These are phyloP conservation scores for Rhodotorula sp. DNA, from an alignment of 1,284 basidiomycete species.

Conservation along the genomic window DNA sequence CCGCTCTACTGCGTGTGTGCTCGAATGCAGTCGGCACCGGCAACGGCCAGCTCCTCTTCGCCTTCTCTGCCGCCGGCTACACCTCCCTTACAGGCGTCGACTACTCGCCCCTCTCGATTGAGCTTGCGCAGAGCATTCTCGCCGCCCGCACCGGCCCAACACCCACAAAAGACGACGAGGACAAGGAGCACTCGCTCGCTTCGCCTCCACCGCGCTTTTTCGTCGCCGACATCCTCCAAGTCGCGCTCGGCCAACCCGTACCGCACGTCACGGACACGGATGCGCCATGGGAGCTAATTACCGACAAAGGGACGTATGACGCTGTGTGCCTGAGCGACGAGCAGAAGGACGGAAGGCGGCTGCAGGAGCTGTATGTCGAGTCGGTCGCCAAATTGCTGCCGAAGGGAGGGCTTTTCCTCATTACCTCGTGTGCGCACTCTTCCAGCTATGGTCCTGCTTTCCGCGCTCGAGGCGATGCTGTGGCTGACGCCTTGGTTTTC, in stretches of 20 bases:
- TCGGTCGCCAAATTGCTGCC: slow-evolving; percentile 64
- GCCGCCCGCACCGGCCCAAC: slow-evolving; percentile 7
- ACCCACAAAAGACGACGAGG: background rate
- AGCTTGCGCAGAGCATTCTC: slow-evolving; percentile 44
- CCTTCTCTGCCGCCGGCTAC: slow-evolving; percentile 69
- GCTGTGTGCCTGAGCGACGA: slow-evolving; percentile 77
- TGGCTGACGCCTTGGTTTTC: background rate
- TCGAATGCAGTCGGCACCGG: slow-evolving; percentile 65
- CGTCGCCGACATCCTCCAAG: slow-evolving; percentile 47
- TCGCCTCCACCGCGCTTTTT: slow-evolving; percentile 41
- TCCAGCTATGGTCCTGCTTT: slow-evolving; percentile 23
- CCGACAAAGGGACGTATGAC: slow-evolving; percentile 67
- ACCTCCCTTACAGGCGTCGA: slow-evolving; percentile 71
- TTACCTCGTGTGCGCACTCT: slow-evolving; percentile 65
- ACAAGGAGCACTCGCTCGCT: slow-evolving; percentile 2
- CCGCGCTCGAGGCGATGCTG: too few species aligned
- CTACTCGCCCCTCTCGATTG: slow-evolving; percentile 73
- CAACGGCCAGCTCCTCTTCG: slow-evolving; percentile 79
- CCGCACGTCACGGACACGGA: slow-evolving; percentile 19
- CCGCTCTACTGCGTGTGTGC: background rate
- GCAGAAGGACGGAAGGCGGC: slow-evolving; percentile 59
- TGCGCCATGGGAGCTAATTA: slow-evolving; percentile 49
- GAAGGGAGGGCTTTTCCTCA: slow-evolving; percentile 71
- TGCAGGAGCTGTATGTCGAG: slow-evolving; percentile 60
- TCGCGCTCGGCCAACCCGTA: slow-evolving; percentile 25